Conservation (phyloP, 371 early-diverging fungal species). For the Nematocida sp. region DNA sequence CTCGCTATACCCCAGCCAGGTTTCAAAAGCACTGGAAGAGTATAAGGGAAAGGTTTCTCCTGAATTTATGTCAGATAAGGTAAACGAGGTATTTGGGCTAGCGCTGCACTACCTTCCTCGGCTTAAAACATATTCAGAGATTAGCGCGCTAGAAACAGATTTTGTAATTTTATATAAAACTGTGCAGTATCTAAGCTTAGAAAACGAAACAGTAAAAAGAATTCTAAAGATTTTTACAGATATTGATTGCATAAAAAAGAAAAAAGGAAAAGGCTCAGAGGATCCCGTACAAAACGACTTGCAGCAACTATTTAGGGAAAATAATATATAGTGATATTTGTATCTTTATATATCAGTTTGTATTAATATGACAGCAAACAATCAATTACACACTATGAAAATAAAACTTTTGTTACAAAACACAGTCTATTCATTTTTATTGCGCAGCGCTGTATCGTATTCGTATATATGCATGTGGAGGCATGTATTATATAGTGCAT, state of each 20-base stretch:
- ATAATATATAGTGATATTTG: background rate
- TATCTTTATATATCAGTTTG: background rate
- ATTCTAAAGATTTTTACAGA: constrained; percentile 37
- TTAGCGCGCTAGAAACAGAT: constrained; percentile 40
- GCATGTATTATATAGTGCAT: too few species aligned
- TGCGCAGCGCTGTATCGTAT: too few species aligned
- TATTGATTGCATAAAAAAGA: constrained; percentile 31
- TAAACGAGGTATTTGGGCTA: background rate
- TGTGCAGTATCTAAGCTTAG: constrained; percentile 21
- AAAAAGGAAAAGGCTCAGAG: constrained; percentile 10
- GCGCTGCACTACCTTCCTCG: constrained; percentile 5
- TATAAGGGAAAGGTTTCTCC: constrained; percentile 6
- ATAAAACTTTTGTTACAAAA: too few species aligned
- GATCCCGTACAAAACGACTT: constrained; percentile 19
- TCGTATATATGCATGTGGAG: too few species aligned
- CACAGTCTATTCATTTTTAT: too few species aligned
- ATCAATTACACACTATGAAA: background rate
- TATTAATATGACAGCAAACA: background rate
- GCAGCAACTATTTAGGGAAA: background rate
- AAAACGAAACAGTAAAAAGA: background rate
- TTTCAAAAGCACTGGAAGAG: background rate
- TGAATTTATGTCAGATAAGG: background rate
- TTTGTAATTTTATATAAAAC: constrained; percentile 45
- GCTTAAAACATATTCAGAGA: constrained; percentile 30
- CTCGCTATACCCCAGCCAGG: constrained; percentile 12